Percentiles rank a stretch among this genome's conserved stretches.
Conservation (phyloP, 2,329 filamentous ascomycete species). For the Arthrobotrys musiformis region DNA sequence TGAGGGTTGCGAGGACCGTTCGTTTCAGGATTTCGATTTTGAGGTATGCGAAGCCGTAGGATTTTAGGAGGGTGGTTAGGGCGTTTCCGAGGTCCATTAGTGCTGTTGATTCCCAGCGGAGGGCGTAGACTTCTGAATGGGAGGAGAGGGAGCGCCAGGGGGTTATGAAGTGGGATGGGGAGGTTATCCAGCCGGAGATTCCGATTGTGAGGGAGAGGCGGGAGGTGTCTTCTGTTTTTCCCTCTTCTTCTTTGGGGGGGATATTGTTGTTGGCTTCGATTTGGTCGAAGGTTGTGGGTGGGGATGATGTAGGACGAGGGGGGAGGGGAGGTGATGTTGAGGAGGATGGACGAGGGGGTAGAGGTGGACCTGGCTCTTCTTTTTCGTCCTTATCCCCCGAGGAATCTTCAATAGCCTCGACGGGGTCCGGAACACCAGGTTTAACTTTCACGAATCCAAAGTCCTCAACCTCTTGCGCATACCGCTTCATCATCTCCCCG, state of each 20-base stretch:
- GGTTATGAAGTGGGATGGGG: constrained; percentile 76
- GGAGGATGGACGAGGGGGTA: not conserved
- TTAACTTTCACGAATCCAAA: constrained; percentile 85
- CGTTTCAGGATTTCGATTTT: constrained; percentile 79
- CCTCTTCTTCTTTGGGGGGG: not conserved
- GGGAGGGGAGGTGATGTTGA: constrained; percentile 59
- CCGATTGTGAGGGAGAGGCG: constrained; percentile 84
- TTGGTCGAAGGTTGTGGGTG: constrained; percentile 41
- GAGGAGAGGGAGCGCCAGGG: constrained; percentile 78
- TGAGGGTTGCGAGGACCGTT: constrained; percentile 75
- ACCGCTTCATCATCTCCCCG: constrained; percentile 86
- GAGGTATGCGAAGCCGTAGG: constrained; percentile 80
- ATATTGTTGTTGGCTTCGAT: constrained; percentile 66
- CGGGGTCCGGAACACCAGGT: constrained; percentile 62
- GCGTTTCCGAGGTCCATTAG: constrained; percentile 81
- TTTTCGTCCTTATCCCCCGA: not conserved
- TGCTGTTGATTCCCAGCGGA: constrained; percentile 75
- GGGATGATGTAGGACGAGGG: constrained; percentile 12
- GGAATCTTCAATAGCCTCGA: constrained; percentile 25
- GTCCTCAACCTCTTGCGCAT: constrained; percentile 84
- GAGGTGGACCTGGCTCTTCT: not conserved
- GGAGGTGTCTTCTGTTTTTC: not conserved
- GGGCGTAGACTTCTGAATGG: constrained; percentile 80
- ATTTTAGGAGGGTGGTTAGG: constrained; percentile 80
- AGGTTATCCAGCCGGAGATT: constrained; percentile 81